Evolutionary conservation across 2,329 filamentous ascomycete genomes (phyloP).

Genomic region (Colletotrichum zoysiae): DNA sequence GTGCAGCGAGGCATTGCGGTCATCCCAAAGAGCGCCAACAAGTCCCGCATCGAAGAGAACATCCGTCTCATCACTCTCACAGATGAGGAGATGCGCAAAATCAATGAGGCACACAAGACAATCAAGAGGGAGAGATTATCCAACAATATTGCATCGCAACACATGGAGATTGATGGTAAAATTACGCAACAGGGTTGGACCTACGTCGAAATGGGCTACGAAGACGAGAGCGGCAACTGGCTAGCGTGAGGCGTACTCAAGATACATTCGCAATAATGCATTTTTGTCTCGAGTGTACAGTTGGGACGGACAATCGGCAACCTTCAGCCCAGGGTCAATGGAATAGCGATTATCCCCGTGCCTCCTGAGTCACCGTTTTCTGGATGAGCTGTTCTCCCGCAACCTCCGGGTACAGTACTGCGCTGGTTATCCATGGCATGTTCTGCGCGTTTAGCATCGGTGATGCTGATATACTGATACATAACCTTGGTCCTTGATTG

Average conservation of each 20-base stretch:
- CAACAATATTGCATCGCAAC: conserved; percentile 40
- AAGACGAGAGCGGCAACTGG: conserved; percentile 48
- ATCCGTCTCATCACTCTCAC: conserved; percentile 45
- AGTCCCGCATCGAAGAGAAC: conserved; percentile 45
- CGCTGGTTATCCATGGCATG: neutral
- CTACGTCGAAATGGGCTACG: conserved; percentile 47
- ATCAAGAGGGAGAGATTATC: conserved; percentile 44
- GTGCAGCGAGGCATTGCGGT: conserved; percentile 46
- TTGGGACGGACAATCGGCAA: neutral
- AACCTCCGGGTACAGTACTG: too few relatives aligned
- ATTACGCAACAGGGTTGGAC: conserved; percentile 45
- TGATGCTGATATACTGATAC: neutral
- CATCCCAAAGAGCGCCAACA: conserved; percentile 46
- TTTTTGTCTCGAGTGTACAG: neutral
- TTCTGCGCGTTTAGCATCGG: neutral
- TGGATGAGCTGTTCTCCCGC: neutral
- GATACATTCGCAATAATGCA: neutral
- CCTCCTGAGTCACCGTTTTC: too few relatives aligned
- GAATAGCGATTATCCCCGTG: neutral
- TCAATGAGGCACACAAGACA: conserved; percentile 46
- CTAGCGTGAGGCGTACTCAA: conserved; percentile 26
- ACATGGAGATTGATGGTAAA: conserved; percentile 44
- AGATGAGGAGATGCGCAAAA: conserved; percentile 46
- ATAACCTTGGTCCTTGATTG: neutral
- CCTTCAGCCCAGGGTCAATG: neutral